Base-by-base conservation (phyloP, 306 rosid genomes). In the Mimosa pudica region DNA sequence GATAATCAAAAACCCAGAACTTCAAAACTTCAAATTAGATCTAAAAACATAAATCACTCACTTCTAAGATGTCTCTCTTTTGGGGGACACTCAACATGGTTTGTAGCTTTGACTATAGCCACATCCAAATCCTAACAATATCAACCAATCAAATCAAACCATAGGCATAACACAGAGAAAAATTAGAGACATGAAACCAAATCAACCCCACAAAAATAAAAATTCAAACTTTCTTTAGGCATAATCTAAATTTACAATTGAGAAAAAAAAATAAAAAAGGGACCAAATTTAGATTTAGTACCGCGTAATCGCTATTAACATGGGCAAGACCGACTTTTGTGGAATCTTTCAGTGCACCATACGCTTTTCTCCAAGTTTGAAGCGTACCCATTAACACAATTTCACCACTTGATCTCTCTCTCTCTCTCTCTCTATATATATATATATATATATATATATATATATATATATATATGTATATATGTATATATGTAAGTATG, bases 311-410 rank as follows among this genome's bases (percentile, higher is more conserved):
- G 92, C 99, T 96, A 73, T 96, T 96, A 94, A 96, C 99, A 80
- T 93, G 98, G 74, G 99, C 99, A 77, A 96, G 99, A 60, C 99
- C 99, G 86, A 96, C 99, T 96, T 91, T 96, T 87, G 99, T 96
- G 82, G 89, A 20, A 83, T 96, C 99, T 76, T 96, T 96, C 83
- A 96, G 75, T 69, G 99, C 98, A 47, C 99, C 99, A 69, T 93
- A 96, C 46, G 97, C 99, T 87, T 89, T 91, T 75, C 98, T 86
- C 99, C 99, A 96, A 80, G 94, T 81, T 79, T 93, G 97, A 89
- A 96, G 98, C 85, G 99, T 93, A 67, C 97, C 97, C 97, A 93
- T 96, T 79, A 51, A 36, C 32, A 3, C 63, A 47, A 79, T 45
- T 20, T 46, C 55, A 70, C 41, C 57, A 36, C 74, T 46, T 70